Conservation (phyloP, 768 basidiomycete genomes). For the Lyophyllum decastes region DNA sequence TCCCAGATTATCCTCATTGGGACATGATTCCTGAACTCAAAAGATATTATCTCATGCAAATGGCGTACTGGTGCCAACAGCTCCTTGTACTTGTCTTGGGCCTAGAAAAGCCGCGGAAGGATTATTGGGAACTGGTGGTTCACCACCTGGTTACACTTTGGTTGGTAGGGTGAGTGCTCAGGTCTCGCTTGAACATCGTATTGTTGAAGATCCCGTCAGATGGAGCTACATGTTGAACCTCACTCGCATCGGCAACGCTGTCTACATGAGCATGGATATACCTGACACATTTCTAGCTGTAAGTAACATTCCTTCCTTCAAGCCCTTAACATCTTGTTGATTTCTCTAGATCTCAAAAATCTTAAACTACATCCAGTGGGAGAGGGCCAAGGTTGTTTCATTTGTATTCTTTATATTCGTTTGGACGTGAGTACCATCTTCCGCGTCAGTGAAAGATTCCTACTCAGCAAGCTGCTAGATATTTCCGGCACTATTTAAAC, state of each 20-base stretch:
- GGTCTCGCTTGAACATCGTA: not conserved
- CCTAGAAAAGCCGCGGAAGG: slow-evolving; percentile 94
- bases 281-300: slow-evolving; percentile 89
- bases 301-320: slow-evolving; percentile 24
- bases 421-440: slow-evolving; percentile 71
- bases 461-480: slow-evolving; percentile 45
- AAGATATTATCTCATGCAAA: slow-evolving; percentile 91
- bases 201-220: slow-evolving; percentile 35
- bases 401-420: slow-evolving; percentile 68
- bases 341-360: slow-evolving; percentile 74
- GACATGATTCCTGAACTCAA: slow-evolving; percentile 85
- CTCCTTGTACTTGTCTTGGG: slow-evolving; percentile 79
- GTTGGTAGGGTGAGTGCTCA: slow-evolving; percentile 73
- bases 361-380: slow-evolving; percentile 80
- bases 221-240: slow-evolving; percentile 85
- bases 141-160: slow-evolving; percentile 96
- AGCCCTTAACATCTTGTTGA: not conserved
- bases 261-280: slow-evolving; percentile 97
- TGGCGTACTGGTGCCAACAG: slow-evolving; percentile 94
- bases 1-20: slow-evolving; percentile 84
- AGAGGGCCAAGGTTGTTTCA: slow-evolving; percentile 58
- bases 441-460: not conserved
- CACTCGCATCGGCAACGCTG: slow-evolving; percentile 86
- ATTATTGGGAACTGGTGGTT: slow-evolving; percentile 81
- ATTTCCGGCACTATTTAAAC: slow-evolving; percentile 93